A percentile compares a stretch with the other conserved stretches of the same genome.
Conservation (phyloP, 192 early-diverging fungal genomes). For the Coemansia sp. region DNA sequence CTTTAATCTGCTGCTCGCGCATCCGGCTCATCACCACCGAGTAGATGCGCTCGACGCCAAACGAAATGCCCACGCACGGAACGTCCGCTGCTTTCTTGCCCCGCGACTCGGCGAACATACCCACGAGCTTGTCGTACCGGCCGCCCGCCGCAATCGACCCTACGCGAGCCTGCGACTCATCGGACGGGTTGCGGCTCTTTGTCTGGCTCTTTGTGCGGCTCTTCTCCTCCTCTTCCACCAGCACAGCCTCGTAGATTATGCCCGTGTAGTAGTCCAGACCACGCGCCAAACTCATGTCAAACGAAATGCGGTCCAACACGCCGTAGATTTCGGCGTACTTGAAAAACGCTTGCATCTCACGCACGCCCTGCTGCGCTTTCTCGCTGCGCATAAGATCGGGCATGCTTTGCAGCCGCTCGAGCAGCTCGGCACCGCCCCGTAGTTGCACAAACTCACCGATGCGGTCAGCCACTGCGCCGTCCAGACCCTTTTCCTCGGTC, state of each 20-base stretch:
- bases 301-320: slow-evolving; percentile 68
- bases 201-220: slow-evolving; percentile 17
- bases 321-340: slow-evolving; percentile 80
- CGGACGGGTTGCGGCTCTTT: slow-evolving; percentile 43
- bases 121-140: slow-evolving; percentile 96
- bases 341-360: slow-evolving; percentile 85
- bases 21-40: slow-evolving; percentile 75
- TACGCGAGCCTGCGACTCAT: slow-evolving; percentile 76
- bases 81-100: slow-evolving; percentile 61
- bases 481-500: slow-evolving; percentile 89
- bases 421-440: slow-evolving; percentile 74
- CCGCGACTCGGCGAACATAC: slow-evolving; percentile 77
- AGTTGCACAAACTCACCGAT: slow-evolving; percentile 92
- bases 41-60: slow-evolving; percentile 96
- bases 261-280: slow-evolving; percentile 99
- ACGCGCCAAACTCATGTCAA: slow-evolving; percentile 94
- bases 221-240: slow-evolving; percentile 37
- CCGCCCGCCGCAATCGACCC: slow-evolving; percentile 97
- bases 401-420: slow-evolving; percentile 69
- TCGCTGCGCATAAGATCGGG: slow-evolving; percentile 63
- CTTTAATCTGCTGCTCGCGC: slow-evolving; percentile 61
- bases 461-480: slow-evolving; percentile 73
- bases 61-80: slow-evolving; percentile 93
- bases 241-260: slow-evolving; percentile 96
- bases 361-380: slow-evolving; percentile 75